Evolutionary conservation across 2,329 filamentous ascomycete species (phyloP).

Genomic region (Trichoderma atroviride): DNA sequence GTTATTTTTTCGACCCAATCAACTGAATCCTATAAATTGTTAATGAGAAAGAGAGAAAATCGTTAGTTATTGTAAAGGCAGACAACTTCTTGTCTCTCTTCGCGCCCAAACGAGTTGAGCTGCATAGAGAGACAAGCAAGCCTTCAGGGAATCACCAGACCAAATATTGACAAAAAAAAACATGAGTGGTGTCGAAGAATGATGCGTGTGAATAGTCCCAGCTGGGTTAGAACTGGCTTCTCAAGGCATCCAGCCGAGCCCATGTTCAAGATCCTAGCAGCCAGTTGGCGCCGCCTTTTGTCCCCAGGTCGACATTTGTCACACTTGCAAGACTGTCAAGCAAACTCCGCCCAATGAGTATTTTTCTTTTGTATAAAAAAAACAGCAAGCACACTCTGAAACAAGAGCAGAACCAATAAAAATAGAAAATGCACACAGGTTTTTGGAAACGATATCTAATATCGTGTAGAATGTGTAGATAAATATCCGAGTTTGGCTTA

Average conservation of each 20-base stretch:
- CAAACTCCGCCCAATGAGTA: constrained; percentile 4
- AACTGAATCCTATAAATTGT: constrained; percentile 11
- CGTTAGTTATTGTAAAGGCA: constrained; percentile 5
- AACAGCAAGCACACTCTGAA: neutral
- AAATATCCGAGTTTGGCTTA: neutral
- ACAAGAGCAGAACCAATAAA: neutral
- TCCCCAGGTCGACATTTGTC: constrained; percentile 6
- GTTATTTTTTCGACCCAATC: neutral
- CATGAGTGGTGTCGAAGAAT: neutral
- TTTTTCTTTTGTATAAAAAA: neutral
- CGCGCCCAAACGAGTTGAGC: neutral
- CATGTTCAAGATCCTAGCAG: neutral
- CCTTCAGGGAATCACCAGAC: neutral
- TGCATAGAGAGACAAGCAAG: neutral
- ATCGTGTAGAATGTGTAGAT: neutral
- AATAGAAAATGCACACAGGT: neutral
- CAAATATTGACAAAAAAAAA: neutral
- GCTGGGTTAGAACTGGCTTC: neutral
- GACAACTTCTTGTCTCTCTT: neutral
- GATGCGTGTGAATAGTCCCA: neutral
- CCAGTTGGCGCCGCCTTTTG: neutral
- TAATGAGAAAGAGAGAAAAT: constrained; percentile 16
- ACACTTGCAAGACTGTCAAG: constrained; percentile 20
- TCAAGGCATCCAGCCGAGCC: neutral
- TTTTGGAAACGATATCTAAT: neutral